Percentiles rank a stretch among this genome's conserved stretches.
Conservation (phyloP, 1,284 basidiomycete species). For the Xerocomus subilludens region DNA sequence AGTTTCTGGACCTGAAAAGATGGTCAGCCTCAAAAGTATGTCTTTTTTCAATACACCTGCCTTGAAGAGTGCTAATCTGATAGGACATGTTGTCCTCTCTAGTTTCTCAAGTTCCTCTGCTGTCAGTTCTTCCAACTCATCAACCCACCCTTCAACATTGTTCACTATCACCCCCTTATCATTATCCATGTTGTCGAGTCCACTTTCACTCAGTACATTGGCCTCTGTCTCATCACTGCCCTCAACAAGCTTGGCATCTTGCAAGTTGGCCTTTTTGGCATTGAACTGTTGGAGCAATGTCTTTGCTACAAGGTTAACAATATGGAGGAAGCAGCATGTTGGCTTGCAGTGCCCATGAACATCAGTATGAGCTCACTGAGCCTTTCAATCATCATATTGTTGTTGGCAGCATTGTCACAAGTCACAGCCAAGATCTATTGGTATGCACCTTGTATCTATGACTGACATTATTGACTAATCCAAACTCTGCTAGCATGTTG, state of each 20-base stretch:
- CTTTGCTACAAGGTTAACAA: not conserved
- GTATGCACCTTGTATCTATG: too few relatives aligned
- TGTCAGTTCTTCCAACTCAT: constrained; percentile 8
- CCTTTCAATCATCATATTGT: too few relatives aligned
- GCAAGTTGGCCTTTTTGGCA: not conserved
- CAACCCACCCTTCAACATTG: constrained; percentile 14
- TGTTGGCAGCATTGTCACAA: too few relatives aligned
- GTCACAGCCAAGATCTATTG: too few relatives aligned
- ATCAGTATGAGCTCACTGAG: not conserved
- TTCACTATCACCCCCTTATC: not conserved
- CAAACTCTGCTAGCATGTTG: not conserved
- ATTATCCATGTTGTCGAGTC: not conserved
- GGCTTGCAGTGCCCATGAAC: not conserved
- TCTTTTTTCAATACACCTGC: not conserved
- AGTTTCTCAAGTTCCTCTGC: constrained; percentile 1
- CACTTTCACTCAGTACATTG: not conserved
- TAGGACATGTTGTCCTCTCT: not conserved
- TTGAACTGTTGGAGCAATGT: not conserved
- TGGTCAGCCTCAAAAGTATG: not conserved
- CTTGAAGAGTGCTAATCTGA: not conserved
- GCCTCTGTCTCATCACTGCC: not conserved
- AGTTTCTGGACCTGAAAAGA: not conserved
- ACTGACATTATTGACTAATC: not conserved
- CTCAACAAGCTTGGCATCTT: not conserved
- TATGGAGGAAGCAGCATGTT: not conserved